Evolutionary conservation across 306 rosid genomes (phyloP).

Genomic region (Cicer arietinum): DNA sequence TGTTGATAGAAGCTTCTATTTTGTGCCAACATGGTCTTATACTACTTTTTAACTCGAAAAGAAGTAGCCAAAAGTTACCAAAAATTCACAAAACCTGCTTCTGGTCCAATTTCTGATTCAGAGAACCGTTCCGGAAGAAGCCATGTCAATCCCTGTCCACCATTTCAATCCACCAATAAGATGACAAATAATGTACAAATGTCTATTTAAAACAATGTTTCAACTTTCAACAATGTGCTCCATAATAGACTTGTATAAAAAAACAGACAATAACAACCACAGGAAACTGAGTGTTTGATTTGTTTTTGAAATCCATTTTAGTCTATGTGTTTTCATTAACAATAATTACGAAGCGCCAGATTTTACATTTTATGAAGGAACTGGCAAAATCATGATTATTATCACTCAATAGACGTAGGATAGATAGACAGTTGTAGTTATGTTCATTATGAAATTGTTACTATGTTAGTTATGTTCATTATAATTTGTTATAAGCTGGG

Average conservation of each 20-base stretch:
- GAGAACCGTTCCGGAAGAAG: slow-evolving; percentile 97
- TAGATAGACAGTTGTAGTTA: not conserved
- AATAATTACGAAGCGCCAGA: not conserved
- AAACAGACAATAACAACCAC: slow-evolving; percentile 13
- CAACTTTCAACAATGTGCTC: slow-evolving; percentile 35
- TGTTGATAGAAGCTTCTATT: slow-evolving; percentile 21
- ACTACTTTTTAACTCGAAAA: slow-evolving; percentile 46
- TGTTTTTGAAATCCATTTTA: not conserved
- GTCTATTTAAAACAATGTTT: slow-evolving; percentile 2
- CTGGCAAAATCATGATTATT: not conserved
- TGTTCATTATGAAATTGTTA: not conserved
- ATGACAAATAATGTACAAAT: slow-evolving; percentile 18
- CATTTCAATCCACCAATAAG: slow-evolving; percentile 50
- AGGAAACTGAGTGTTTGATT: not conserved
- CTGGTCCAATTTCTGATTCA: slow-evolving; percentile 96
- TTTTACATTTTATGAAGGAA: slow-evolving; percentile 5
- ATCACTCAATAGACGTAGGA: not conserved
- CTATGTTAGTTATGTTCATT: not conserved
- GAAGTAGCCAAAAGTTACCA: slow-evolving; percentile 79
- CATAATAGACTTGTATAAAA: slow-evolving; percentile 24
- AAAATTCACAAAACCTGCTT: slow-evolving; percentile 99
- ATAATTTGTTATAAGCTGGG: not conserved
- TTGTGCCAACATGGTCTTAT: not conserved
- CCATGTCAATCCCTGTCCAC: slow-evolving; percentile 91
- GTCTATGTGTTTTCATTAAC: slow-evolving; percentile 1